Evolutionary conservation across 2,329 filamentous ascomycete species (phyloP), one percentile per base, ranked within the genome.

Genomic region (Coleophoma cylindrospora): DNA sequence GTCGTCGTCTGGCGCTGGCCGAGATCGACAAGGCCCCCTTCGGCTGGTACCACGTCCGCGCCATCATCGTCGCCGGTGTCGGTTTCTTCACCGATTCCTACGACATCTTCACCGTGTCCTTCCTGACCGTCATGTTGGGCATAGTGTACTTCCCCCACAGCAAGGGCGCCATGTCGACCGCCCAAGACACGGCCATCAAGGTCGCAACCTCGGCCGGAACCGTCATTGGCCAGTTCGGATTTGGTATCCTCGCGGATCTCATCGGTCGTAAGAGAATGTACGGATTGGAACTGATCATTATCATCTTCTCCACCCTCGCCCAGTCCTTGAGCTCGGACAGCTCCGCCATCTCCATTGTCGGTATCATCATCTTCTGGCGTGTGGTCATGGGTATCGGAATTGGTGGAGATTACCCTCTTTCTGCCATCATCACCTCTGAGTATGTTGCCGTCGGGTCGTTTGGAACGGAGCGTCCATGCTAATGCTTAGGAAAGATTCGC

Each of bases 21-120:
- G 86, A 91, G 69, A 86, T 92, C 57, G 88, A 91, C 73, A 85
- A 85, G 70, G 87, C 87, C 11, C 84, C 84, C 1, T 91, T 91
- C 53, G 86, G 88, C 62, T 91, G 87, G 87, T 89, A 89, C 65
- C 89, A 94, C 64, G 80, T 91, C 50, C 80, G 88, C 36, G 86
- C 87, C 51, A 79, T 87, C 38, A 15, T 41, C 27, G 74, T 75
- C 7, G 72, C 73, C 14, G 73, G 71, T 17, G 67, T 73, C 14
- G 73, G 73, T 12, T 76, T 76, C 61, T 71, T 76, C 50, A 70
- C 74, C 4, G 73, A 76, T 64, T 54, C 58, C 12, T 53, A 51
- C 44, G 53, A 71, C 64, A 62, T 77, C 11, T 77, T 77, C 57
- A 72, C 73, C 14, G 72, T 68, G 51, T 76, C 77, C 40, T 70